Conservation (phyloP, 805 yeast genomes). For the Saccharomycopsis amapae region DNA sequence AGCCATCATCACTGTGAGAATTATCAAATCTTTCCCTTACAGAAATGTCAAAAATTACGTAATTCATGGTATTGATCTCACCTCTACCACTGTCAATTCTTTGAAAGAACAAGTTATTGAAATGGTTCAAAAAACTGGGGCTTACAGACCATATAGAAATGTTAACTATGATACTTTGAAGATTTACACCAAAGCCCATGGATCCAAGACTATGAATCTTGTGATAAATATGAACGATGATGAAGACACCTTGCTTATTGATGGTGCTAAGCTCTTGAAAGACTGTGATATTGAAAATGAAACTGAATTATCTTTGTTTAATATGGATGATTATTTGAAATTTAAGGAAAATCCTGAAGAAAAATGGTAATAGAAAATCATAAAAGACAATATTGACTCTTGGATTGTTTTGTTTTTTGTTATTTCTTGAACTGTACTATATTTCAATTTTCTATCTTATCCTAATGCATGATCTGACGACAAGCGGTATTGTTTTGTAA, state of each 20-base stretch:
- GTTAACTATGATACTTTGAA: conserved; percentile 70
- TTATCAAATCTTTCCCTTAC: conserved; percentile 86
- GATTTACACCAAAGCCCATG: conserved; percentile 91
- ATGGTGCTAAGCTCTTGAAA: conserved; percentile 35
- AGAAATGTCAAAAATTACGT: conserved; percentile 78
- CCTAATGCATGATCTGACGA: too few species aligned
- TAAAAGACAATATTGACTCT: too few species aligned
- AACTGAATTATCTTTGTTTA: conserved; percentile 84
- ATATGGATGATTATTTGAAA: conserved; percentile 52
- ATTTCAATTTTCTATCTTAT: too few species aligned
- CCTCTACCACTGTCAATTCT: conserved; percentile 56
- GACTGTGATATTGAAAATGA: conserved; percentile 71
- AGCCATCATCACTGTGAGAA: conserved; percentile 75
- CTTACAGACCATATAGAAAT: conserved; percentile 74
- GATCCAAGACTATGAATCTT: conserved; percentile 85
- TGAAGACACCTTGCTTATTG: conserved; percentile 61
- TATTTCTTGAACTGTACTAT: too few species aligned
- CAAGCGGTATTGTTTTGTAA: too few species aligned
- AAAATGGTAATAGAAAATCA: conserved; percentile 73
- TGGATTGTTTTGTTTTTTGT: too few species aligned
- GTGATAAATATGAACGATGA: conserved; percentile 85
- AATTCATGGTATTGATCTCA: conserved; percentile 62
- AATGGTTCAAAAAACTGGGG: conserved; percentile 50
- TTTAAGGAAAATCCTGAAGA: conserved; percentile 83
- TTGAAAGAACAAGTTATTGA: conserved; percentile 47